Evolutionary conservation across 495 filamentous ascomycete genomes (phyloP).

Genomic region (Evansstolkia leycettana): DNA sequence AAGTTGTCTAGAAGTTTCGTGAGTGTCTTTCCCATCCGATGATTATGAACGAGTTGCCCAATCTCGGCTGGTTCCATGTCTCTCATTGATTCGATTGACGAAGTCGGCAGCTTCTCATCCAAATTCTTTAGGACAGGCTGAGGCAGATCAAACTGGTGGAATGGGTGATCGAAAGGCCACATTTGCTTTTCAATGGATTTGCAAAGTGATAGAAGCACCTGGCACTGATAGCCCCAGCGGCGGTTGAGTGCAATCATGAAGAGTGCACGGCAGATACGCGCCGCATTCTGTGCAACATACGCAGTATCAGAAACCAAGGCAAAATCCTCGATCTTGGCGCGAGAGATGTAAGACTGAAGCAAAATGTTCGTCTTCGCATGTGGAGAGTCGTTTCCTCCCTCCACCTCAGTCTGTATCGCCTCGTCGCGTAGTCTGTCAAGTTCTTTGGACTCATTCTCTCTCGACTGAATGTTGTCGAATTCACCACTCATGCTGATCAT

Average conservation of each 20-base stretch:
- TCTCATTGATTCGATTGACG: conserved; percentile 66
- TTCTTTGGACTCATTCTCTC: conserved; percentile 78
- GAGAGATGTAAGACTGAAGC: conserved; percentile 89
- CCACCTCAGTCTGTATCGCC: conserved; percentile 57
- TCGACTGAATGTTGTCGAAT: conserved; percentile 90
- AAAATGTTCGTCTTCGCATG: conserved; percentile 93
- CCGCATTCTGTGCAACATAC: conserved; percentile 92
- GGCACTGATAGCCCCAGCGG: conserved; percentile 87
- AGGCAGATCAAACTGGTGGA: conserved; percentile 88
- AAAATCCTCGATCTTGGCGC: conserved; percentile 79
- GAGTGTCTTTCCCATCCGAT: conserved; percentile 70
- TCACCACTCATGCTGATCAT: conserved; percentile 97
- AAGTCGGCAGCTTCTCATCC: conserved; percentile 57
- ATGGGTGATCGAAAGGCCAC: conserved; percentile 90
- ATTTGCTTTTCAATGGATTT: conserved; percentile 93
- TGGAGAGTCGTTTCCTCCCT: conserved; percentile 60
- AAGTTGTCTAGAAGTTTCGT: conserved; percentile 78
- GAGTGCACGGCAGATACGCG: conserved; percentile 83
- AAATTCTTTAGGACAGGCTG: conserved; percentile 71
- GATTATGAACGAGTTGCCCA: conserved; percentile 82
- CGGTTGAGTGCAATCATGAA: conserved; percentile 97
- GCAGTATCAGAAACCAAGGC: conserved; percentile 80
- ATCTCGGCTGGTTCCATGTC: conserved; percentile 93
- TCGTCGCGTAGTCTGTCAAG: conserved; percentile 53
- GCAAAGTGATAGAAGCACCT: conserved; percentile 77